A percentile compares a stretch with the other conserved stretches of the same genome.
Conservation (phyloP, 768 basidiomycete species). For the Leccinum arenicola region DNA sequence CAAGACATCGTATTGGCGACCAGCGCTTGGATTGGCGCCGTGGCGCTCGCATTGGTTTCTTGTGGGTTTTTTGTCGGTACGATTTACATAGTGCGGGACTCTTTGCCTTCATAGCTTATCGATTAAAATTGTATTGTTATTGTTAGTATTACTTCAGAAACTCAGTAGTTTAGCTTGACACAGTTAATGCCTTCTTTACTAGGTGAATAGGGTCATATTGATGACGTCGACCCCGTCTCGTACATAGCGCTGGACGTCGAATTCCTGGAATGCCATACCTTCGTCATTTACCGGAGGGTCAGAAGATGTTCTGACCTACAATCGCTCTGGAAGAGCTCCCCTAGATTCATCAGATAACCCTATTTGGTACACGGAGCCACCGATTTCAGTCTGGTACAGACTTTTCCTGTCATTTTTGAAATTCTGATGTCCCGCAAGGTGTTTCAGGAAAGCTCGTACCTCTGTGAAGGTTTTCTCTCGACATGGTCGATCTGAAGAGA, state of each 20-base stretch:
- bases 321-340: no score
- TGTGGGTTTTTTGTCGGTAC: conserved; percentile 26
- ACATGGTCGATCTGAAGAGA: no score
- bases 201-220: not conserved
- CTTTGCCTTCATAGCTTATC: conserved; percentile 9
- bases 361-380: no score
- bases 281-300: not conserved
- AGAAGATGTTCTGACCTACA: not conserved
- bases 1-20: conserved; percentile 27
- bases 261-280: not conserved
- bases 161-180: not conserved
- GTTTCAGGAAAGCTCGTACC: no score
- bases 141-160: not conserved
- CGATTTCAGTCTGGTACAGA: no score
- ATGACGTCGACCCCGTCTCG: not conserved
- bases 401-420: no score
- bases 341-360: no score
- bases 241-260: not conserved
- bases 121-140: not conserved
- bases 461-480: no score
- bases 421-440: no score
- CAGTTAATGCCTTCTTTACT: not conserved
- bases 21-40: conserved; percentile 38
- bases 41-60: conserved; percentile 26
- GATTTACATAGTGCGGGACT: conserved; percentile 29